Evolutionary conservation across 2,329 filamentous ascomycete genomes (phyloP).

Genomic region (Exophiala oligosperma): DNA sequence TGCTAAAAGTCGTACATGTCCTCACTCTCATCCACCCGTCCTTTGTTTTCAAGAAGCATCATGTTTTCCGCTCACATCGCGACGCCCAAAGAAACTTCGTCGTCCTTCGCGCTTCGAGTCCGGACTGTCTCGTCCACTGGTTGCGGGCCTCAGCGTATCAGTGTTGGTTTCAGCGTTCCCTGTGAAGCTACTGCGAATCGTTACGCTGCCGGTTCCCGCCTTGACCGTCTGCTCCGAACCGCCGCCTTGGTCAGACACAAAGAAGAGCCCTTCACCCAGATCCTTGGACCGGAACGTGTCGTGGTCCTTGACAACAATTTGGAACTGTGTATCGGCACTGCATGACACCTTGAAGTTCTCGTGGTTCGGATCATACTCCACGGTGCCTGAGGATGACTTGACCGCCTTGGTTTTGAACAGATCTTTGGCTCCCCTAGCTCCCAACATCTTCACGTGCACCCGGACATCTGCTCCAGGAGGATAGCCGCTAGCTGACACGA

Average conservation of each 20-base stretch:
- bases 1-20: conserved; percentile 2
- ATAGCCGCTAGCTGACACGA: conserved; percentile 77
- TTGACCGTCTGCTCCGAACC: conserved; percentile 71
- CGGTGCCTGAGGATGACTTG: conserved; percentile 65
- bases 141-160: conserved; percentile 23
- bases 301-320: conserved; percentile 81
- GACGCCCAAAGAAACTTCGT: conserved; percentile 49
- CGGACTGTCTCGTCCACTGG: conserved; percentile 37
- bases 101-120: conserved; percentile 44
- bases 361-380: conserved; percentile 63
- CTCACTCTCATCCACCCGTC: not conserved
- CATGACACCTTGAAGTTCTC: conserved; percentile 79
- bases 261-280: conserved; percentile 83
- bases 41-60: conserved; percentile 11
- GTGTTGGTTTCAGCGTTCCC: conserved; percentile 45
- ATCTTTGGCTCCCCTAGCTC: conserved; percentile 67
- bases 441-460: conserved; percentile 67
- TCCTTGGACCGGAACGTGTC: conserved; percentile 81
- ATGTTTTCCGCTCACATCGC: conserved; percentile 34
- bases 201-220: conserved; percentile 71
- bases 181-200: conserved; percentile 72
- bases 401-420: conserved; percentile 91
- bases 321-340: conserved; percentile 81
- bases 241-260: conserved; percentile 76
- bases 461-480: conserved; percentile 76